Evolutionary conservation across 2,329 filamentous ascomycete genomes (phyloP).

Genomic region (Microdochium bolleyi): DNA sequence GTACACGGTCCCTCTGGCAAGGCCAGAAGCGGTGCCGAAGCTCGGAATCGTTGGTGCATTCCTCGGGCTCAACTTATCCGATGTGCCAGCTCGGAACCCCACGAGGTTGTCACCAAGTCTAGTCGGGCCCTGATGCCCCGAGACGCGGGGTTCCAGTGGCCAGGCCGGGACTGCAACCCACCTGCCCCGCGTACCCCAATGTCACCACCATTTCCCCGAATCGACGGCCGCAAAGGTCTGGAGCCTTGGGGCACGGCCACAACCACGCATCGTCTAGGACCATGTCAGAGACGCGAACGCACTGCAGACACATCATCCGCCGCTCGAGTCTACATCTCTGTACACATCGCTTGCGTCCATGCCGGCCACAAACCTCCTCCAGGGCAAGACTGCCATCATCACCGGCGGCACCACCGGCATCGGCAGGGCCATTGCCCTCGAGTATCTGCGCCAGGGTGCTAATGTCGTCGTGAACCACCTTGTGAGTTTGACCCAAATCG

Average conservation of each 20-base stretch:
- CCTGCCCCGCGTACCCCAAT: background rate
- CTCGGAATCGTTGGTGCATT: background rate
- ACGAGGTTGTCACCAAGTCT: background rate
- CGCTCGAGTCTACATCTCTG: background rate
- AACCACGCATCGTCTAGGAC: background rate
- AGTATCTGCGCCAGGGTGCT: constrained; percentile 70
- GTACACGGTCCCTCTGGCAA: too few relatives aligned
- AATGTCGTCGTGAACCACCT: constrained; percentile 77
- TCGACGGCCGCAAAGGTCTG: too few relatives aligned
- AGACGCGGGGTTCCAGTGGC: constrained; percentile 11
- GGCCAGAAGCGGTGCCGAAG: background rate
- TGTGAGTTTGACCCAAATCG: background rate
- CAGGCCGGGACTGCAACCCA: background rate
- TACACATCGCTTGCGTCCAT: constrained; percentile 38
- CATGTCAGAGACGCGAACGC: constrained; percentile 1
- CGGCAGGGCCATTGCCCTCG: constrained; percentile 74
- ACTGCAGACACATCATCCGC: background rate
- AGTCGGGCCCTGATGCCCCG: constrained; percentile 5
- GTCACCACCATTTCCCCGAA: background rate
- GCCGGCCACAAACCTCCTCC: constrained; percentile 47
- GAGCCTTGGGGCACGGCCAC: too few relatives aligned
- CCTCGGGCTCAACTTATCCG: background rate
- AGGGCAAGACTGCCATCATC: constrained; percentile 73
- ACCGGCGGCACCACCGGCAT: constrained; percentile 84
- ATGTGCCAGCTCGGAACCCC: background rate